Base-by-base conservation (phyloP, 164 flowering plant species). In the Magnolia changhungtana region DNA sequence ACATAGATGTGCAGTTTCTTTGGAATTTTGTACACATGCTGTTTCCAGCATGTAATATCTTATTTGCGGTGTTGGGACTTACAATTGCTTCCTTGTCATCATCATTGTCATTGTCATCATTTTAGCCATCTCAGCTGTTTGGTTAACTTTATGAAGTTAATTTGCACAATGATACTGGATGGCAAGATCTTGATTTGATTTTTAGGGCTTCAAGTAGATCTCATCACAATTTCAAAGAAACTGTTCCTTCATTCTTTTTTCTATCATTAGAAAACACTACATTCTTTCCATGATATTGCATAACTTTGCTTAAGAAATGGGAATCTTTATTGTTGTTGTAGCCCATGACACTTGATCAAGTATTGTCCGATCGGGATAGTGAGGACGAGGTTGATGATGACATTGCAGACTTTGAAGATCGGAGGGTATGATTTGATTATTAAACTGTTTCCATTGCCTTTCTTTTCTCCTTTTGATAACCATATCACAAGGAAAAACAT, bases 311-410 rank as follows among this genome's bases (percentile, higher is more conserved):
- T 29, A 52, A 27, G 51, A 24, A 24, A 13, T 74, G 65, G 6
- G 74, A 51, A 10, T 69, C 13, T 76, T 74, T 74, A 20, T 79
- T 80, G 52, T 78, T 55, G 49, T 83, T 88, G 81, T 77, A 96
- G 99, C 98, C 96, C 14, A 96, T 96, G 99, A 92, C 86, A 27
- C 31, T 90, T 82, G 97, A 91, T 77, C 93, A 94, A 89, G 96
- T 94, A 65, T 78, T 88, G 24, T 88, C 98, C 16, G 98, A 96
- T 71, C 86, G 85, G 13, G 99, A 94, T 78, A 96, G 99, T 77
- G 99, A 96, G 82, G 98, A 94, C 81, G 99, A 96, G 86, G 96
- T 92, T 77, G 99, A 94, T 83, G 96, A 96, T 83, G 98, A 91
- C 80, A 90, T 96, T 81, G 97, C 97, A 49, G 99, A 94, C 85